Evolutionary conservation across 495 filamentous ascomycete genomes (phyloP).

Genomic region (Trichoderma erinaceum): DNA sequence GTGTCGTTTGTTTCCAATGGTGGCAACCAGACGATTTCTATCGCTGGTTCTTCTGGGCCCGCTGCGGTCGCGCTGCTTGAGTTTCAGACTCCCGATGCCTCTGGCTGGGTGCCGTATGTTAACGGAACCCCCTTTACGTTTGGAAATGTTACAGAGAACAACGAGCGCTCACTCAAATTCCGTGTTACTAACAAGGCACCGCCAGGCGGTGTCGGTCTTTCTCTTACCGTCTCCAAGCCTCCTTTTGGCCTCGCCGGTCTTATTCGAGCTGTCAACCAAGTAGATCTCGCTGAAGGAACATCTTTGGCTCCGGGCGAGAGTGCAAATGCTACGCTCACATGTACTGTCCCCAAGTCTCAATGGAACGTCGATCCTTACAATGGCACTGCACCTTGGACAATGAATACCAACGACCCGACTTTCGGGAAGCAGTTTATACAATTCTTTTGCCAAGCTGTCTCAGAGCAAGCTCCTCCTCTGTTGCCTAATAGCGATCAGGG

Average conservation of each 20-base stretch:
- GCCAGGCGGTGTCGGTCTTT: conserved; percentile 30
- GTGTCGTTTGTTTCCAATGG: conserved; percentile 38
- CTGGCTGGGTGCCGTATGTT: conserved; percentile 39
- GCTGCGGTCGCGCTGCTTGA: conserved; percentile 39
- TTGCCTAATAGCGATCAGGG: conserved; percentile 25
- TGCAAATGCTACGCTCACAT: conserved; percentile 37
- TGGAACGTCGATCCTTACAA: conserved; percentile 38
- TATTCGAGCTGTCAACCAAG: conserved; percentile 34
- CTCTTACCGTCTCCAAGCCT: conserved; percentile 46
- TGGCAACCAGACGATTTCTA: conserved; percentile 32
- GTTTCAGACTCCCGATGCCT: conserved; percentile 40
- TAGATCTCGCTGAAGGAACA: conserved; percentile 47
- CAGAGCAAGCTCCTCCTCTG: conserved; percentile 35
- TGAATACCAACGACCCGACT: conserved; percentile 41
- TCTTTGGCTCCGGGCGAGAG: conserved; percentile 35
- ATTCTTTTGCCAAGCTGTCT: conserved; percentile 32
- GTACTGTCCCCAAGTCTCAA: conserved; percentile 41
- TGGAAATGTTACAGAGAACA: conserved; percentile 38
- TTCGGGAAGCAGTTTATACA: conserved; percentile 36
- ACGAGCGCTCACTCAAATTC: conserved; percentile 32
- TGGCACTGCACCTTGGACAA: conserved; percentile 35
- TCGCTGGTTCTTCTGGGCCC: conserved; percentile 35
- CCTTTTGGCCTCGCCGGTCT: conserved; percentile 36
- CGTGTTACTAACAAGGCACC: conserved; percentile 39
- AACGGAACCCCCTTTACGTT: conserved; percentile 35